Evolutionary conservation across 768 basidiomycete genomes (phyloP), one percentile per base, ranked within the genome.

Genomic region (Termitomyces eurrhizus): DNA sequence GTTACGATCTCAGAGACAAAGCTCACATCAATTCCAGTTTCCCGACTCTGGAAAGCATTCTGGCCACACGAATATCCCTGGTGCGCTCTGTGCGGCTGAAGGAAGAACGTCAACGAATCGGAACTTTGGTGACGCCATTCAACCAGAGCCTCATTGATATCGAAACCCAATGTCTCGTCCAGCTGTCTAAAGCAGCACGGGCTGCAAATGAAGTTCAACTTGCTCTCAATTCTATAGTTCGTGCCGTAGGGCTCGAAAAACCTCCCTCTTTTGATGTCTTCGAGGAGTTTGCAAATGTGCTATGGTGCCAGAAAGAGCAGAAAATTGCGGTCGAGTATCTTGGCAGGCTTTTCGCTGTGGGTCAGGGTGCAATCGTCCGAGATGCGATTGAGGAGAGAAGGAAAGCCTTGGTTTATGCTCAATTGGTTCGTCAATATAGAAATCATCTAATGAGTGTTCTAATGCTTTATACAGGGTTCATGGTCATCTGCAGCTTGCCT

Each of bases 401-500:
- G 59, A 82, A 78, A 46, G 75, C 82, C 26, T 64, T 75, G 16
- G 74, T 85, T 45, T 75, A 88, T 41, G 82, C 92, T 26, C 83
- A 82, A 52, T 69, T 95, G 72, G 93, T 93, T 64, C 56, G 85
- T 70, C 35, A 49, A 13, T 5, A 18, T 53, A 56, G 41, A 53
- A 52, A 24, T 52, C 32, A 57, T 32, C 7, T 26, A 35, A 48
- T 9, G 61, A 41, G 52, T 52, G 9, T 49, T 60, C 3, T 32
- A 33, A n/a, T 14, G 4, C 42, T 44, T 21, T 50, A 37, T 51
- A 57, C 64, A 98, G 94, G 97, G 96, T 11, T 80, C 88, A 12
- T 99, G 97, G 97, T 88, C 85, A 26, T 83, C 92, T 7, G 87
- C 92, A 66, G 94, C 97, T 2, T 90, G 90, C 60, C 71, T 96